Percentiles rank a stretch among this genome's conserved stretches.
Conservation (phyloP, 1,284 basidiomycete species). For the Gomphus bonarii region DNA sequence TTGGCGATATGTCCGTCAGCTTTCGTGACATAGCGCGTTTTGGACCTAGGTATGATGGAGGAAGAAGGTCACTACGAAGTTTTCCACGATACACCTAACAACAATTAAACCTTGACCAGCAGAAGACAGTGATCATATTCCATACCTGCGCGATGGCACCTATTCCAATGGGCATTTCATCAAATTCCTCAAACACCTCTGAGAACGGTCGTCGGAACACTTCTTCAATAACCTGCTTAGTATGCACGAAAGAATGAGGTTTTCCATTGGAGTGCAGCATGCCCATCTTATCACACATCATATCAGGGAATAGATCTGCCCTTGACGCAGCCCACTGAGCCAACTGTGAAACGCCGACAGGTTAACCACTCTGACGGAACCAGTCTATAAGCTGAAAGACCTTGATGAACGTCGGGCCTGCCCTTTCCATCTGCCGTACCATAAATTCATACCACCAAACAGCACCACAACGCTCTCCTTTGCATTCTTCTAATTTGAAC, state of each 20-base stretch:
- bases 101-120: constrained; percentile 2
- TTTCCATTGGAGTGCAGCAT: constrained; percentile 84
- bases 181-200: constrained; percentile 90
- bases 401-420: constrained; percentile 98
- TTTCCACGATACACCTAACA: constrained; percentile 76
- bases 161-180: constrained; percentile 83
- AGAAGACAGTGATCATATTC: constrained; percentile 4
- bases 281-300: constrained; percentile 83
- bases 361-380: neutral
- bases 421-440: constrained; percentile 84
- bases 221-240: constrained; percentile 72
- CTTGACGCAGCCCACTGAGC: constrained; percentile 98
- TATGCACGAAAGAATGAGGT: constrained; percentile 77
- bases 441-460: constrained; percentile 94
- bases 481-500: constrained; percentile 18
- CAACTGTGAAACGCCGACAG: constrained; percentile 40
- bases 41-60: constrained; percentile 67
- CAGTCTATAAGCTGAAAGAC: constrained; percentile 29
- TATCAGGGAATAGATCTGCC: constrained; percentile 87
- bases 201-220: constrained; percentile 80
- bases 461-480: constrained; percentile 75
- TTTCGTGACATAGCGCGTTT: constrained; percentile 31
- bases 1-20: constrained; percentile 34
- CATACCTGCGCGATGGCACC: constrained; percentile 93
- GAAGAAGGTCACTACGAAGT: constrained; percentile 75